phyloP scores from a whole-genome alignment of 805 yeast genomes.

The Candida wancherniae region DNA sequence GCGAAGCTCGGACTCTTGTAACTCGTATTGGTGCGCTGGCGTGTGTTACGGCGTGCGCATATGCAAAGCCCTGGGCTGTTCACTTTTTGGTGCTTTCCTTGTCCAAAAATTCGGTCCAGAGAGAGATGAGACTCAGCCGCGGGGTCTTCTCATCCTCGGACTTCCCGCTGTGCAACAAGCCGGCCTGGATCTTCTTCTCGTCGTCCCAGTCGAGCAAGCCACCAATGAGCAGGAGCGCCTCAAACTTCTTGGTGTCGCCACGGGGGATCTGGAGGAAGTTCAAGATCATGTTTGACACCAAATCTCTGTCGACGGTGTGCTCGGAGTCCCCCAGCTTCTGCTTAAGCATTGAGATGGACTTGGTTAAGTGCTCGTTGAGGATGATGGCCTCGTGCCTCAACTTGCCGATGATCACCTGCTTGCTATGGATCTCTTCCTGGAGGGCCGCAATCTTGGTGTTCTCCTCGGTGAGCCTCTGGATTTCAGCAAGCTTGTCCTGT shows the following conservation, averaged over 20 bases:
- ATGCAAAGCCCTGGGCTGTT: no score
- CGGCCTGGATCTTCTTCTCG: slow-evolving; percentile 69
- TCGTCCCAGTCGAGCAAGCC: slow-evolving; percentile 88
- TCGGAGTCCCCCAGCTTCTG: slow-evolving; percentile 58
- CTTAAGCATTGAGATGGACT: slow-evolving; percentile 80
- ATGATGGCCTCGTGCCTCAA: slow-evolving; percentile 92
- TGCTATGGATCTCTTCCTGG: slow-evolving; percentile 50
- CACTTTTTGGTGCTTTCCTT: slow-evolving; percentile 50
- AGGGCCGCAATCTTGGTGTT: slow-evolving; percentile 41
- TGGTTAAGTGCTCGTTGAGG: slow-evolving; percentile 90
- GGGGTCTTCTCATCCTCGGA: slow-evolving; percentile 21
- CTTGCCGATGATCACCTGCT: slow-evolving; percentile 79
- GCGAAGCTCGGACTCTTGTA: no score
- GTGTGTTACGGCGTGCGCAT: no score
- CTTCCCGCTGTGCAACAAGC: slow-evolving; percentile 42
- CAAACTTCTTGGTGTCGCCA: slow-evolving; percentile 92
- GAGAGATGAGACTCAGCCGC: slow-evolving; percentile 57
- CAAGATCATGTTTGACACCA: slow-evolving; percentile 78
- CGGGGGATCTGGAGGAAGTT: slow-evolving; percentile 85
- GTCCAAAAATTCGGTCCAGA: slow-evolving; percentile 79
- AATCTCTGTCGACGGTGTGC: slow-evolving; percentile 79
- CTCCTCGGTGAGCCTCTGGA: slow-evolving; percentile 16
- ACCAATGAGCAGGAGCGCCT: slow-evolving; percentile 79
- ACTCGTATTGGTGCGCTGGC: no score
- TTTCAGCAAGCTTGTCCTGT: slow-evolving; percentile 5